These are phyloP conservation scores for Ceratocystiopsis minuta DNA, from an alignment of 2,329 filamentous ascomycete species.

Conservation along the genomic window DNA sequence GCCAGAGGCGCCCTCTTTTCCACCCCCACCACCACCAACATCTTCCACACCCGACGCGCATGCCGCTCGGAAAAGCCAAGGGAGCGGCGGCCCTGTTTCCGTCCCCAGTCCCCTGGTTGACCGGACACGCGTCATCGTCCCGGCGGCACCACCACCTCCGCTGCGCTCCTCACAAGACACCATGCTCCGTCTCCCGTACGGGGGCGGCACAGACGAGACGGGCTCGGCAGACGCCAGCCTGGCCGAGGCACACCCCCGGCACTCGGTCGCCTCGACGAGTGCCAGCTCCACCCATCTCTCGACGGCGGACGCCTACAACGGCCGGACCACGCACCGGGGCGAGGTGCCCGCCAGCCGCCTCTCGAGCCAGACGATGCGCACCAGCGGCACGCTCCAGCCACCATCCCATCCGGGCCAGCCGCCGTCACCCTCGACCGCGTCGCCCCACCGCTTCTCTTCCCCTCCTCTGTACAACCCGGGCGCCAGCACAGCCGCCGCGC, in stretches of 20 bases:
- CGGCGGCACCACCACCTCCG: no score
- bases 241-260: constrained; percentile 13
- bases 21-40: background rate
- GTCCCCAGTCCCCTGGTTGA: constrained; percentile 5
- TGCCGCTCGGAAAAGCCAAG: background rate
- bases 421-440: background rate
- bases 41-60: constrained; percentile 1
- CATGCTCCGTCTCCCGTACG: no score
- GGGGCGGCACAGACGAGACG: no score
- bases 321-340: background rate
- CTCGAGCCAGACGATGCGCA: background rate
- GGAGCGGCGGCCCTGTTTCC: constrained; percentile 4
- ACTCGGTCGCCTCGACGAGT: constrained; percentile 18
- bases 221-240: background rate
- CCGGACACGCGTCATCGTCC: no score
- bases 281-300: constrained; percentile 16
- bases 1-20: constrained; percentile 2
- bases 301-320: constrained; percentile 14
- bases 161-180: no score
- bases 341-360: constrained; percentile 1
- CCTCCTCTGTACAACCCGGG: constrained; percentile 35
- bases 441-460: constrained; percentile 43
- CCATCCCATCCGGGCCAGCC: background rate
- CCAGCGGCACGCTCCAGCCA: background rate
- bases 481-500: constrained; percentile 20